Conservation (phyloP, 2,329 filamentous ascomycete species). For the Sclerotinia borealis region DNA sequence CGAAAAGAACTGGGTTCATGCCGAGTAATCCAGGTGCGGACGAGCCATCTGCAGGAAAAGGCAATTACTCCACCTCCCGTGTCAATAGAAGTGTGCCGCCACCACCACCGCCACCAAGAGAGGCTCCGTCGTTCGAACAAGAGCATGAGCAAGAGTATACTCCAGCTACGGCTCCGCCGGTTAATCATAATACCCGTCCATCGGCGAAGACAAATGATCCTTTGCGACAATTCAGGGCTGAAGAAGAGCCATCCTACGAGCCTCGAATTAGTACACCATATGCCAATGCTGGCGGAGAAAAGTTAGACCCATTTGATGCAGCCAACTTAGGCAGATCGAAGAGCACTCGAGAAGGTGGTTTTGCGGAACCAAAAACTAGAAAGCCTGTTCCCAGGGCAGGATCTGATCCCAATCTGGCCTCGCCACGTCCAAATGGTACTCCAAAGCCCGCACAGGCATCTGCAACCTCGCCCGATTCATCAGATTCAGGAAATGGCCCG, state of each 20-base stretch:
- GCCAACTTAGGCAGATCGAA: slow-evolving; percentile 30
- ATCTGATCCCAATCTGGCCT: slow-evolving; percentile 27
- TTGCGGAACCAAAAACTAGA: not conserved
- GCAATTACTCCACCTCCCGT: slow-evolving; percentile 29
- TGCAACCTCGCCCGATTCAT: slow-evolving; percentile 7
- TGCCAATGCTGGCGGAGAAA: slow-evolving; percentile 50
- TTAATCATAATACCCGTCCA: slow-evolving; percentile 13
- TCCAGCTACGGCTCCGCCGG: not conserved
- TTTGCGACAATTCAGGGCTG: slow-evolving; percentile 40
- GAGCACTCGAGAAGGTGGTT: slow-evolving; percentile 24
- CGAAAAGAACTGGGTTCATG: slow-evolving; percentile 30
- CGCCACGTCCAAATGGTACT: slow-evolving; percentile 18
- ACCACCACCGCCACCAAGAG: slow-evolving; percentile 23
- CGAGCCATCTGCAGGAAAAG: slow-evolving; percentile 30
- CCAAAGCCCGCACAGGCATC: slow-evolving; percentile 11
- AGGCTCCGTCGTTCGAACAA: not conserved
- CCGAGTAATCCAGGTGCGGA: slow-evolving; percentile 30
- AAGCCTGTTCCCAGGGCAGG: slow-evolving; percentile 23
- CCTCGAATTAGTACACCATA: slow-evolving; percentile 54
- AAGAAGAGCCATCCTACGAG: slow-evolving; percentile 34
- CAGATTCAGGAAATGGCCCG: slow-evolving; percentile 14
- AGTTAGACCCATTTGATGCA: slow-evolving; percentile 50
- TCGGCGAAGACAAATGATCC: slow-evolving; percentile 35
- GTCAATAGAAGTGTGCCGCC: slow-evolving; percentile 25
- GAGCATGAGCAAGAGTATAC: slow-evolving; percentile 6